Percentiles rank a stretch among this genome's conserved stretches.
phyloP scores from a whole-genome alignment of 2,329 filamentous ascomycete species.

The Orbilia quercus region DNA sequence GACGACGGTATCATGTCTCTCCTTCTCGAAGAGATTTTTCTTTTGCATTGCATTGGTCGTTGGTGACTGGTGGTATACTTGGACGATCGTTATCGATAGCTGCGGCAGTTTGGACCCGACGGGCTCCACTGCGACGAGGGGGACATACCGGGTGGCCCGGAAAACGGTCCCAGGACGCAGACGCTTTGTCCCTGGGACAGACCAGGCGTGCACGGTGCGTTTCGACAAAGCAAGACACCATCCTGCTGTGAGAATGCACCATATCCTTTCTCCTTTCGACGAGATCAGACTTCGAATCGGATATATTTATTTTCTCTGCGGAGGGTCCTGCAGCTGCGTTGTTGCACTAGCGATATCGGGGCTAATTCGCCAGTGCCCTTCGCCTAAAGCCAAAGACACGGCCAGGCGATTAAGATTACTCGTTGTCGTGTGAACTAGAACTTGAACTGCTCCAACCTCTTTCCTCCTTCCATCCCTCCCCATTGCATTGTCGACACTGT shows the following conservation, averaged over 20 bases:
- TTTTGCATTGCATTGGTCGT: background rate
- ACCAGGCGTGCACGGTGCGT: background rate
- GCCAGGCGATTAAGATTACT: background rate
- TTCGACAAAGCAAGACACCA: no score
- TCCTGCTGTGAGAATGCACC: background rate
- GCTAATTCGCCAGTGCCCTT: slow-evolving; percentile 10
- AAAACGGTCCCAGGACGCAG: background rate
- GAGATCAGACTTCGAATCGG: background rate
- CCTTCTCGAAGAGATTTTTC: slow-evolving; percentile 11
- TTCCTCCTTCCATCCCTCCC: background rate
- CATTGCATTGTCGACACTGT: background rate
- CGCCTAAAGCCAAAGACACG: slow-evolving; percentile 31
- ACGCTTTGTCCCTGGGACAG: slow-evolving; percentile 14
- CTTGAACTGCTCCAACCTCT: background rate
- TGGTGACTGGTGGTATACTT: no score
- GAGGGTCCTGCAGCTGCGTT: background rate
- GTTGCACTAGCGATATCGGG: slow-evolving; percentile 30
- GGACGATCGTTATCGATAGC: slow-evolving; percentile 19
- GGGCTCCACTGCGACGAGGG: no score
- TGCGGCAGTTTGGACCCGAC: background rate
- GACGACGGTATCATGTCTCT: slow-evolving; percentile 15
- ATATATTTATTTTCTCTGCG: background rate
- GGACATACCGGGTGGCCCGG: slow-evolving; percentile 6
- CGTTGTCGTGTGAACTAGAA: background rate
- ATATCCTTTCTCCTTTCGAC: background rate